Evolutionary conservation across 192 early-diverging fungal species (phyloP).

Genomic region (Podila epigama): DNA sequence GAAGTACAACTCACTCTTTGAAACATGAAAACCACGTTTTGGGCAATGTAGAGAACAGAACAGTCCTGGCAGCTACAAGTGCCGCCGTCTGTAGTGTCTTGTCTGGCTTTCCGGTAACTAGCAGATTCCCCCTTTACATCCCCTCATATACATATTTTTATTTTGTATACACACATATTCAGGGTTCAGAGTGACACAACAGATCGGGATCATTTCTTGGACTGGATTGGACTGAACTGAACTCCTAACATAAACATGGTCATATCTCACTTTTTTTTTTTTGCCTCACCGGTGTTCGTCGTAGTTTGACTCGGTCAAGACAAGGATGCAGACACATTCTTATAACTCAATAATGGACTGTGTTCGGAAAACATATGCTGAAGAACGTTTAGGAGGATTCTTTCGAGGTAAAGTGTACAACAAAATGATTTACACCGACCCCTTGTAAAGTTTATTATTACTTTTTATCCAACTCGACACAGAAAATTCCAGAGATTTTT

Average conservation of each 20-base stretch:
- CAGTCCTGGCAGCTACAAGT: conserved; percentile 71
- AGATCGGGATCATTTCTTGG: neutral
- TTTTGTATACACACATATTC: neutral
- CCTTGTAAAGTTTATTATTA: neutral
- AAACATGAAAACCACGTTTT: neutral
- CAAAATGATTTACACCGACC: neutral
- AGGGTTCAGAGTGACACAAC: neutral
- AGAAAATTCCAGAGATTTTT: neutral
- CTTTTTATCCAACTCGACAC: neutral
- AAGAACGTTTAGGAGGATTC: conserved; percentile 87
- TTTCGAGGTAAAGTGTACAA: conserved; percentile 72
- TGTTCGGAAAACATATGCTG: conserved; percentile 73
- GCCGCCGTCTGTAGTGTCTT: conserved; percentile 74
- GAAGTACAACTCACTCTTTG: neutral
- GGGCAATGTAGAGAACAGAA: conserved; percentile 62
- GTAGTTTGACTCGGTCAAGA: conserved; percentile 97
- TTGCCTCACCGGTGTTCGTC: too few species aligned
- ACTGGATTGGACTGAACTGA: neutral
- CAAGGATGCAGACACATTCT: conserved; percentile 93
- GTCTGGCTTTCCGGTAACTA: conserved; percentile 71
- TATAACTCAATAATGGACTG: conserved; percentile 84
- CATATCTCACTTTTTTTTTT: neutral
- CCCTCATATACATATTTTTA: neutral
- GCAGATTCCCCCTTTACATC: neutral
- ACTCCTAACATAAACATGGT: neutral